Base-by-base conservation (phyloP, 2,329 filamentous ascomycete genomes). In the Aureobasidium mangrovei region DNA sequence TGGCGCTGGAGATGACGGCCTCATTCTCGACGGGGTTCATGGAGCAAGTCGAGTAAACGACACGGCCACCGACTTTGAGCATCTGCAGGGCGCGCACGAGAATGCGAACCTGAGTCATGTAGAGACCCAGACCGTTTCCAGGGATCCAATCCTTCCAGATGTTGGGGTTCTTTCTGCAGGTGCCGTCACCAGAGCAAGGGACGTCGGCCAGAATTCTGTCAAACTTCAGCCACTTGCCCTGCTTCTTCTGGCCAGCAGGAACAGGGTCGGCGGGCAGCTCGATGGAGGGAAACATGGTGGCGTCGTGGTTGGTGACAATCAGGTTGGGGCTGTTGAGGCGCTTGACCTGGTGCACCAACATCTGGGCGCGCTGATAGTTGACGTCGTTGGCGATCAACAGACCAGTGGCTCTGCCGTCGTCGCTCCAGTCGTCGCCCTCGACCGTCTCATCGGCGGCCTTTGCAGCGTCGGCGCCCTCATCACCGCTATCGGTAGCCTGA, bases 11-110 rank as follows among this genome's bases (percentile, higher is more conserved):
- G 57, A 98, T 77, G 12, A 97, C 90, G 5, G 93, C 85, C 72
- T 98, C 93, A 65, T 98, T 95, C 75, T 98, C 93, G 29, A 97
- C 83, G 0, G 93, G 93, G 72, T 98, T 98, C 87, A 98, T 89
- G 70, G 90, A 96, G 78, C 93, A 98, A 24, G 93, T 98, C 3
- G 91, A 97, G 74, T 97, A 98, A 51, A 98, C 91, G 29, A 97
- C 88, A 59, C 91, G 83, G 49, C 93, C 93, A 39, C 93, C 91
- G 54, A 89, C 86, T 76, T 96, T 97, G 61, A 98, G 81, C 83
- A 98, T 89, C 72, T 97, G 91, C 49, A 98, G 77, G 32, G 93
- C 88, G 58, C 93, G 85, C 55, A 95, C 87, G 46, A 98, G 76
- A 61, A 98, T 98, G 44, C 91, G 80, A 42, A 89, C 80, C 71